phyloP scores from a whole-genome alignment of 352 stramenopile species.

The Phytopythium montanum region DNA sequence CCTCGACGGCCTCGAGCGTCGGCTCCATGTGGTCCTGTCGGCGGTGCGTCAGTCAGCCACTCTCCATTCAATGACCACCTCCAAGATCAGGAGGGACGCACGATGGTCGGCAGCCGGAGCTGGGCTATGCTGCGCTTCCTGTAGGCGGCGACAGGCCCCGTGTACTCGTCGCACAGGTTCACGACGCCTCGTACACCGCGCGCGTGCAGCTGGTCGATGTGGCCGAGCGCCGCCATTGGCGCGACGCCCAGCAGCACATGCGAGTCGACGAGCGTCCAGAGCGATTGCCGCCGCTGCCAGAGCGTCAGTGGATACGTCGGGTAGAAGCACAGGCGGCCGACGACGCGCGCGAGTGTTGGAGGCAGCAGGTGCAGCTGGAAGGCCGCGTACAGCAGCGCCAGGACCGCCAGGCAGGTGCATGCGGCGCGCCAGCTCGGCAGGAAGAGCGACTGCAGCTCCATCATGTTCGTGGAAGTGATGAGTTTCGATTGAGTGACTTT shows the following conservation, averaged over 20 bases:
- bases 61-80: background rate
- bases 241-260: constrained; percentile 90
- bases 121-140: constrained; percentile 85
- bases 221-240: constrained; percentile 86
- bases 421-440: background rate
- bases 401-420: background rate
- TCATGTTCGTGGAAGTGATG: background rate
- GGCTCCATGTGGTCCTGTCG: constrained; percentile 77
- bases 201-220: constrained; percentile 79
- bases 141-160: constrained; percentile 87
- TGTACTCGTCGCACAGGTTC: constrained; percentile 97
- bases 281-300: constrained; percentile 80
- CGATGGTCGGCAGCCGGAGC: constrained; percentile 87
- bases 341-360: constrained; percentile 62
- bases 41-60: constrained; percentile 4
- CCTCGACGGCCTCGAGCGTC: constrained; percentile 56
- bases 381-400: constrained; percentile 58
- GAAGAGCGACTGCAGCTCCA: background rate
- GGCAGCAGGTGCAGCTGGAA: constrained; percentile 92
- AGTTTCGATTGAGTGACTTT: background rate
- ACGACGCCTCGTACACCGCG: constrained; percentile 88
- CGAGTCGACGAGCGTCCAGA: constrained; percentile 91
- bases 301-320: constrained; percentile 93
- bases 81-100: constrained; percentile 40
- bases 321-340: constrained; percentile 88